phyloP scores from a whole-genome alignment of 2,329 filamentous ascomycete species.

The Pestalotiopsis sp. region DNA sequence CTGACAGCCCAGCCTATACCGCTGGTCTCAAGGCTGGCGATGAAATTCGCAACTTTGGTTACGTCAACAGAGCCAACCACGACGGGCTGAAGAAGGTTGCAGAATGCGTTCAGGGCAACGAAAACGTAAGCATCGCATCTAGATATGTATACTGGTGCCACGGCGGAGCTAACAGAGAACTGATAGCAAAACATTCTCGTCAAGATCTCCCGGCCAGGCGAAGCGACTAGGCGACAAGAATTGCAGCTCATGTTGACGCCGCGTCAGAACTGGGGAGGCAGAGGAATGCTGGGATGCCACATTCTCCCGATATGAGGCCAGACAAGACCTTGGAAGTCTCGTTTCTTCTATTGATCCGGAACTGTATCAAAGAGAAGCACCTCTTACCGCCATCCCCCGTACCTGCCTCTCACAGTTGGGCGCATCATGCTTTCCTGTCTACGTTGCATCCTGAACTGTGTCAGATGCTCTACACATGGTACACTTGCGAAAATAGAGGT shows the following conservation, averaged over 20 bases:
- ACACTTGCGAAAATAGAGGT: too few relatives aligned
- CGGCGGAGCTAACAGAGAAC: conserved; percentile 12
- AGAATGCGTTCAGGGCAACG: conserved; percentile 87
- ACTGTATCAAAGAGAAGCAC: too few relatives aligned
- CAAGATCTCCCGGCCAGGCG: conserved; percentile 58
- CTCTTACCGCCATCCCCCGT: too few relatives aligned
- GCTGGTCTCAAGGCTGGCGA: conserved; percentile 84
- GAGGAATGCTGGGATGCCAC: conserved; percentile 89
- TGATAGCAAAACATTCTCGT: conserved; percentile 70
- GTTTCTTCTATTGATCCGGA: neutral
- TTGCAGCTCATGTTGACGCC: conserved; percentile 76
- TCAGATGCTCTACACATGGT: too few relatives aligned
- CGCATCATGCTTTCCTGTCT: too few relatives aligned
- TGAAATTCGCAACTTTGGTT: conserved; percentile 81
- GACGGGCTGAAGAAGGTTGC: conserved; percentile 83
- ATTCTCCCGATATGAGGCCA: conserved; percentile 72
- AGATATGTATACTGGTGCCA: neutral
- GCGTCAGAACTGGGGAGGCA: conserved; percentile 82
- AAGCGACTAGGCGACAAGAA: conserved; percentile 50
- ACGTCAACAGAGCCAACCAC: conserved; percentile 81
- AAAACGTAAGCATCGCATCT: conserved; percentile 69
- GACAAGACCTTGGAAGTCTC: neutral
- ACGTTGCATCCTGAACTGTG: too few relatives aligned
- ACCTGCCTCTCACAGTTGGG: too few relatives aligned
- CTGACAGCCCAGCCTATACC: conserved; percentile 76